Base-by-base conservation (phyloP, 208 protist genomes). In the Leishmania lainsoni region DNA sequence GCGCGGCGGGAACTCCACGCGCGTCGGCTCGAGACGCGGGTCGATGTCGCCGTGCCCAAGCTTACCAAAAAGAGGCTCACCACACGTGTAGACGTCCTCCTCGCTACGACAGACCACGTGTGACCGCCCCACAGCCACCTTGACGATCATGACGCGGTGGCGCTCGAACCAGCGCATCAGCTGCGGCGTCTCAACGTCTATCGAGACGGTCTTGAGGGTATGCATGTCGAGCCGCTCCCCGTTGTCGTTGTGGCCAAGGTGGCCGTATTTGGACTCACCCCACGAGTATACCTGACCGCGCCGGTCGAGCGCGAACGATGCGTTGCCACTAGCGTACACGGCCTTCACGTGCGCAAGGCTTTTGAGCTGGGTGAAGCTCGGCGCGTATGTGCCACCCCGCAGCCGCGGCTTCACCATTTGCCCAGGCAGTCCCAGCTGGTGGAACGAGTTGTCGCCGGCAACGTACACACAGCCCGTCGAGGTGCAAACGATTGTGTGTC, bases 1-100 rank as follows among this genome's bases (percentile, higher is more conserved):
- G 14, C 90, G 90, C 56, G 83, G 75, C 20, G 92, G 90, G 70
- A 97, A 94, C 65, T 84, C 66, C 32, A 97, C 87, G 59, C 92
- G 91, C 12, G 71, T 78, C n/a, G 93, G 93, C 71, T 86, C 79
- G 42, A 90, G 79, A 20, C 77, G 65, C 2, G 80, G 29, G 29
- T 78, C 66, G 35, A 89, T 69, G 85, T 92, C 81, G 63, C 89
- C 86, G 45, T 87, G 82, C n/a, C 93, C 90, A 17, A 97, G 90
- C 80, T 97, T 97, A 14, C 93, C 93, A 79, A 90, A 95, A 59
- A 69, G 84, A 32, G 87, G 87, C 54, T 94, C 88, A 29, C 93
- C 93, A 77, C 87, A 92, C 22, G 91, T 92, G 86, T 95, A 97
- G 48, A 97, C 90, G 26, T 93, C 92, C 10, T 86, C 81, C 49